Evolutionary conservation across 108 stramenopile species (phyloP).

Genomic region (Hondaea fermentalgiana): DNA sequence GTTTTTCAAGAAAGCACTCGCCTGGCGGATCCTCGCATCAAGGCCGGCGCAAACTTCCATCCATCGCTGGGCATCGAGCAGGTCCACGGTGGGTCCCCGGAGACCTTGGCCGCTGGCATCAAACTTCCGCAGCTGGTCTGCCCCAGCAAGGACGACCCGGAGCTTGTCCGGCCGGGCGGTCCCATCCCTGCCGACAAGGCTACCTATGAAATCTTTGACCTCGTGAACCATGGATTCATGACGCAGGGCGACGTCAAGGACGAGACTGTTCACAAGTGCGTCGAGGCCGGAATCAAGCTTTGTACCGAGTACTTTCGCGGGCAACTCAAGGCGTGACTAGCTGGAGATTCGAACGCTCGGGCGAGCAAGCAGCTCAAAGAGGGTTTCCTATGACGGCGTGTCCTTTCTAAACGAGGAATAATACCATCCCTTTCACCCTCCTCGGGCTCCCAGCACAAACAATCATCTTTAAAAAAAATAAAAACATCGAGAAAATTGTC

Average conservation of each 20-base stretch:
- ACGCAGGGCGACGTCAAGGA: neutral
- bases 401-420: too few species aligned
- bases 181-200: neutral
- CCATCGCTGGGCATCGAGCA: neutral
- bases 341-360: too few species aligned
- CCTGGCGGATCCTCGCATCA: neutral
- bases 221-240: neutral
- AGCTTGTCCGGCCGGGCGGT: neutral
- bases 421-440: too few species aligned
- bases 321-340: neutral
- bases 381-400: too few species aligned
- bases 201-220: neutral
- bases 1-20: neutral
- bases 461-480: too few species aligned
- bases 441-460: too few species aligned
- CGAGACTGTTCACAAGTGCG: neutral
- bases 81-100: neutral
- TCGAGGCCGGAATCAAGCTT: neutral
- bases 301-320: neutral
- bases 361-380: too few species aligned
- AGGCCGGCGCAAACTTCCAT: neutral
- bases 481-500: too few species aligned
- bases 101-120: neutral
- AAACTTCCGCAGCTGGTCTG: neutral
- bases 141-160: neutral